Evolutionary conservation across 345 rosid genomes (phyloP).

Genomic region (Orychophragmus violaceus): DNA sequence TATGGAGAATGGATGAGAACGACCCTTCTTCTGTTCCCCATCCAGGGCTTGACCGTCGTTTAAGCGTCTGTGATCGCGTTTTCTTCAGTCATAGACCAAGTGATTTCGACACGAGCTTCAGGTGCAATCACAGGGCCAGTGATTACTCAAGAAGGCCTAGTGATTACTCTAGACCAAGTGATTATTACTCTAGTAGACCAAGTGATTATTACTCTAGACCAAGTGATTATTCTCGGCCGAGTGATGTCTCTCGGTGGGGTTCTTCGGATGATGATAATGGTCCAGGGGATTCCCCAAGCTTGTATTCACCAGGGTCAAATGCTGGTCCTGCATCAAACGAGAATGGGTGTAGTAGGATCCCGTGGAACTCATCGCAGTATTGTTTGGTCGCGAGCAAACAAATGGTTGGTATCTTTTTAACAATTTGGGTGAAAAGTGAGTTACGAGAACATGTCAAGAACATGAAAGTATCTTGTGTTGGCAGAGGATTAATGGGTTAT

Average conservation of each 20-base stretch:
- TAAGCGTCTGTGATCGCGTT: slow-evolving; percentile 91
- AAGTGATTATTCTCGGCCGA: slow-evolving; percentile 80
- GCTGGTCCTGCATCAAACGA: slow-evolving; percentile 53
- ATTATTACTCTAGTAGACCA: slow-evolving; percentile 34
- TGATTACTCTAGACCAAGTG: slow-evolving; percentile 80
- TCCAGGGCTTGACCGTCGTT: slow-evolving; percentile 69
- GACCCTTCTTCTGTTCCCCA: slow-evolving; percentile 68
- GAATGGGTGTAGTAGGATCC: slow-evolving; percentile 53
- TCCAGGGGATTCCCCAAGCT: slow-evolving; percentile 82
- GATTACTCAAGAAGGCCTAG: slow-evolving; percentile 58
- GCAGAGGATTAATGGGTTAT: slow-evolving; percentile 98
- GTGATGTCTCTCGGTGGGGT: slow-evolving; percentile 90
- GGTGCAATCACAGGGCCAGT: slow-evolving; percentile 53
- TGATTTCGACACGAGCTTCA: slow-evolving; percentile 58
- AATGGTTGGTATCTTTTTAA: slow-evolving; percentile 95
- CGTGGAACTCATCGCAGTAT: slow-evolving; percentile 79
- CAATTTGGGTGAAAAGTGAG: slow-evolving; percentile 92
- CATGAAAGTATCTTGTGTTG: slow-evolving; percentile 97
- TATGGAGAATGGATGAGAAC: slow-evolving; percentile 79
- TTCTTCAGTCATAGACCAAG: slow-evolving; percentile 75
- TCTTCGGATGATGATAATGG: slow-evolving; percentile 95
- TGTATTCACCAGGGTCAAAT: slow-evolving; percentile 57
- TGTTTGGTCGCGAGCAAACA: slow-evolving; percentile 89
- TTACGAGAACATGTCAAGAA: slow-evolving; percentile 75
- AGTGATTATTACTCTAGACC: slow-evolving; percentile 56